phyloP scores from a whole-genome alignment of 805 yeast species.

The Metschnikowia arizonensis region DNA sequence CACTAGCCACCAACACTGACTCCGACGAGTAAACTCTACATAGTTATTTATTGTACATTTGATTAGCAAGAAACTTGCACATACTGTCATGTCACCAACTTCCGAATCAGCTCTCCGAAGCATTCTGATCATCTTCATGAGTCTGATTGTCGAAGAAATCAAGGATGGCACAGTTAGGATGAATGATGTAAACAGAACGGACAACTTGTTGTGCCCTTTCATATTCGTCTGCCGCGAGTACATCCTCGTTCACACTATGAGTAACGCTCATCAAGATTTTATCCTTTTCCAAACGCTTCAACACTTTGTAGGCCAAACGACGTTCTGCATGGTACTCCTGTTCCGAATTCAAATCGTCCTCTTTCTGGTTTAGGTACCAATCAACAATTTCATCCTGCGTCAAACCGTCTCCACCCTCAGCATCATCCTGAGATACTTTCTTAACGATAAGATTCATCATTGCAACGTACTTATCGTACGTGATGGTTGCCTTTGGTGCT shows the following conservation, averaged over 20 bases:
- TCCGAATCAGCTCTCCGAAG: neutral
- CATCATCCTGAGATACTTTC: slow-evolving; percentile 51
- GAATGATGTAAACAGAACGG: slow-evolving; percentile 43
- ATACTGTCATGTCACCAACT: neutral
- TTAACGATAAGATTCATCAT: slow-evolving; percentile 79
- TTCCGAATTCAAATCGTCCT: slow-evolving; percentile 65
- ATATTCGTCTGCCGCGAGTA: slow-evolving; percentile 13
- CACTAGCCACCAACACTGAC: neutral
- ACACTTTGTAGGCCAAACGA: slow-evolving; percentile 69
- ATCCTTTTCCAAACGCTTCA: slow-evolving; percentile 79
- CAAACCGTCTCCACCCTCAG: slow-evolving; percentile 52
- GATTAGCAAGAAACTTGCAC: neutral
- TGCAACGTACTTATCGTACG: slow-evolving; percentile 81
- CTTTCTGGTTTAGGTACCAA: slow-evolving; percentile 75
- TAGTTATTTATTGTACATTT: slow-evolving; percentile 2
- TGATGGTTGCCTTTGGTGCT: slow-evolving; percentile 42
- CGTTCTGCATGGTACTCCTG: slow-evolving; percentile 68
- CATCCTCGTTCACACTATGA: slow-evolving; percentile 31
- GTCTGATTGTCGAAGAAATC: slow-evolving; percentile 49
- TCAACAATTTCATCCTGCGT: slow-evolving; percentile 67
- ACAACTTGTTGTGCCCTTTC: slow-evolving; percentile 9
- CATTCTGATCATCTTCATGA: slow-evolving; percentile 8
- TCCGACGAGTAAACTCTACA: neutral
- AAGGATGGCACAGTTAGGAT: slow-evolving; percentile 80
- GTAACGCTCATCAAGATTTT: slow-evolving; percentile 64